Evolutionary conservation across 2,329 filamentous ascomycete species (phyloP), one percentile per base, ranked within the genome.

Genomic region (Aspergillus amoenus): DNA sequence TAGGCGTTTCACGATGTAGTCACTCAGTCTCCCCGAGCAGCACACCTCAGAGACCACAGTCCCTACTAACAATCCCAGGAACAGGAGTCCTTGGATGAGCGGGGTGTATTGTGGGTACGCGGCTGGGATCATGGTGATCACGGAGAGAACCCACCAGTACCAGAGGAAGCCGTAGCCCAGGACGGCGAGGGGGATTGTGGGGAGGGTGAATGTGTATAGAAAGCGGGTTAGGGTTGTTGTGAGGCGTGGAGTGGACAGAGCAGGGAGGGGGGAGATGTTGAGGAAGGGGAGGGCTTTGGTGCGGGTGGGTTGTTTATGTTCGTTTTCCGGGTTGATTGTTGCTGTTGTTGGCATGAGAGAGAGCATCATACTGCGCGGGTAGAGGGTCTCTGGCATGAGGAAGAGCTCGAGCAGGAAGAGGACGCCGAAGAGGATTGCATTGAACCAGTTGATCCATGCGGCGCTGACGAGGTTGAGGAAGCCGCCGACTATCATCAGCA

Each of bases 91-190:
- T 61, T 84, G 82, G 30, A 79, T 78, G 45, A 82, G 70, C 2
- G 81, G 76, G 0, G 69, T 67, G 58, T 81, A 79, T n/a, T 70
- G 61, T n/a, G 66, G 65, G 58, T 84, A 84, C 22, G 82, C 82
- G 2, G 77, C 73, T 0, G 82, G 82, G 3, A 82, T 70, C 71
- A 82, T 76, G 3, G 81, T 83, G 54, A 84, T 79, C 18, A 83
- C 74, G 0, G 78, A 79, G 11, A 83, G 60, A 5, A 83, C 72
- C 81, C 82, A 84, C 81, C 81, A 85, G 64, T 84, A 85, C 78
- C 81, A 83, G 3, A 74, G 66, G 60, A 82, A 84, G 61, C 76
- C 79, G 67, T 82, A 85, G 8, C 76, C 74, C 8, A 79, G 58
- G 4, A 84, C 73, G 3, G 77, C 68, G 8, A 84, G 68, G 0